Percentiles rank a stretch among this genome's conserved stretches.
phyloP scores from a whole-genome alignment of 306 rosid genomes.

The Pyrus betulifolia region DNA sequence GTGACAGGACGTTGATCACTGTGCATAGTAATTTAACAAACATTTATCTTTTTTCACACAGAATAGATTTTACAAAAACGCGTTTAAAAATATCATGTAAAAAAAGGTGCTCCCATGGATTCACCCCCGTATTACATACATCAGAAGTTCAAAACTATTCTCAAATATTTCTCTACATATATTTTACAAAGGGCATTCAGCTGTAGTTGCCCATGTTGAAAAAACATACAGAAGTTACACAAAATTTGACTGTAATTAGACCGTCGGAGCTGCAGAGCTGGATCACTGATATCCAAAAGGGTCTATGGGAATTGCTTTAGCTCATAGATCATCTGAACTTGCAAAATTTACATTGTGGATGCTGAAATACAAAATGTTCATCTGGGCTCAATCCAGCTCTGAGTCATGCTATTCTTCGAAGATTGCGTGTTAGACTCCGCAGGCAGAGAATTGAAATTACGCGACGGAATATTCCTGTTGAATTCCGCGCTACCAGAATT shows the following conservation, averaged over 20 bases:
- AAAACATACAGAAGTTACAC: background rate
- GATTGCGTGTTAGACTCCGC: conserved; percentile 9
- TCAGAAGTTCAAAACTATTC: background rate
- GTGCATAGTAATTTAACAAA: too few relatives aligned
- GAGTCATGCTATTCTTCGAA: conserved; percentile 26
- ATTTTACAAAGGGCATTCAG: background rate
- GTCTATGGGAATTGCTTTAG: background rate
- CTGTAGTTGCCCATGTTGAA: background rate
- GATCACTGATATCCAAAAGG: background rate
- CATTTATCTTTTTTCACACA: too few relatives aligned
- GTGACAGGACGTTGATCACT: too few relatives aligned
- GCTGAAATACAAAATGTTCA: background rate
- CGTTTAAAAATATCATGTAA: too few relatives aligned
- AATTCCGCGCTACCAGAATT: conserved; percentile 14
- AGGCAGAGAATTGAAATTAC: background rate
- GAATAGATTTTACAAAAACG: too few relatives aligned
- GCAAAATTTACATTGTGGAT: background rate
- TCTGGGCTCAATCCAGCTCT: conserved; percentile 37
- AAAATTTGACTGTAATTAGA: background rate
- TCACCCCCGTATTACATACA: too few relatives aligned
- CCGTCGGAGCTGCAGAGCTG: background rate
- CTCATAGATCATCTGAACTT: background rate
- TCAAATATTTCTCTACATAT: background rate
- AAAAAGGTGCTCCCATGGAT: too few relatives aligned
- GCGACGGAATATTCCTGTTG: background rate